phyloP scores from a whole-genome alignment of 2,329 filamentous ascomycete species.

The Ambrosiella beaveri region DNA sequence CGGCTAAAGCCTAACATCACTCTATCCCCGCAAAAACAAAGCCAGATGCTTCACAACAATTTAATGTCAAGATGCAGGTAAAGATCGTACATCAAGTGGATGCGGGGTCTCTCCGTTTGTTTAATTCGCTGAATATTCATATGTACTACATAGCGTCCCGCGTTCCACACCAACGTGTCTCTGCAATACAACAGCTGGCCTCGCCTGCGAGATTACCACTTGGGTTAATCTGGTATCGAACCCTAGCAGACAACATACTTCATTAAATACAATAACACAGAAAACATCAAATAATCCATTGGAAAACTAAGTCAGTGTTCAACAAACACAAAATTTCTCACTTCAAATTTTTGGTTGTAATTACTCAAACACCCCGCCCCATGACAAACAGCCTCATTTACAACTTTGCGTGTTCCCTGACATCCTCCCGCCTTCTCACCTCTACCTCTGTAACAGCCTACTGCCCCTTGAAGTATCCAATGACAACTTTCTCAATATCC shows the following conservation, averaged over 20 bases:
- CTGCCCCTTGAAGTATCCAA: conserved; percentile 17
- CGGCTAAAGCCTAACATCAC: no score
- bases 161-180: background rate
- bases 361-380: background rate
- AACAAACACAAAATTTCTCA: background rate
- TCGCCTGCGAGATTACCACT: background rate
- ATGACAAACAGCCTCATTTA: background rate
- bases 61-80: no score
- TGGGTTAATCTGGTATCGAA: background rate
- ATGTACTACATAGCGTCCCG: background rate
- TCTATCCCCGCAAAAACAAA: no score
- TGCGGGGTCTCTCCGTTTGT: no score
- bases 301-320: background rate
- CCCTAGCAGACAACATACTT: background rate
- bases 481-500: conserved; percentile 40
- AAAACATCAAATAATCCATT: no score
- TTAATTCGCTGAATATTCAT: background rate
- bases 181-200: background rate
- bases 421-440: conserved; percentile 1
- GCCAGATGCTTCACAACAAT: no score
- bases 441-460: conserved; percentile 1
- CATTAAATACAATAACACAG: no score
- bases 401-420: conserved; percentile 1
- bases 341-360: no score
- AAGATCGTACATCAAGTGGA: no score